These are phyloP conservation scores for Mollisiaceae sp. DNA, from an alignment of 2,329 filamentous ascomycete species.

Conservation along the genomic window DNA sequence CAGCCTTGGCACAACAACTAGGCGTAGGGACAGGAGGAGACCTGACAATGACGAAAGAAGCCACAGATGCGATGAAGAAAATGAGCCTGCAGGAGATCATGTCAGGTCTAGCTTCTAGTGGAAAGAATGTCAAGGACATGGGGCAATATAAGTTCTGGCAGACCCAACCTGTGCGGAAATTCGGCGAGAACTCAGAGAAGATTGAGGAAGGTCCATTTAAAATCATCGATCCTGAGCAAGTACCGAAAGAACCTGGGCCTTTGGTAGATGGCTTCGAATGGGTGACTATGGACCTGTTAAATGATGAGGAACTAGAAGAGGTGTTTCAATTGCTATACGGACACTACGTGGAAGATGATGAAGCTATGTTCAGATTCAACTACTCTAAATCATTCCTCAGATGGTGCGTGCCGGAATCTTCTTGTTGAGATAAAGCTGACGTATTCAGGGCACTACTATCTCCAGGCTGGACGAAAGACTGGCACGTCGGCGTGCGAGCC, in stretches of 20 bases:
- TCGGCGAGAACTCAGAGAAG: conserved; percentile 64
- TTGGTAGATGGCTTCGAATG: conserved; percentile 90
- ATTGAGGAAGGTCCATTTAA: conserved; percentile 83
- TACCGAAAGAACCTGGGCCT: conserved; percentile 76
- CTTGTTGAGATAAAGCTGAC: conserved; percentile 29
- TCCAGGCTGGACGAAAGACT: conserved; percentile 90
- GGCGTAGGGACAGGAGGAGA: conserved; percentile 46
- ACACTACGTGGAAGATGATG: conserved; percentile 97
- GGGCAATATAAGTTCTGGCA: conserved; percentile 98
- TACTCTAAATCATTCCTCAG: conserved; percentile 89
- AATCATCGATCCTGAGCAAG: conserved; percentile 76
- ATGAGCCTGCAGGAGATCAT: conserved; percentile 74
- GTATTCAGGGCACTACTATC: conserved; percentile 82
- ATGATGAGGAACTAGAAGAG: conserved; percentile 81
- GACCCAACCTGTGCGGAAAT: conserved; percentile 92
- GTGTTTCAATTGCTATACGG: conserved; percentile 89
- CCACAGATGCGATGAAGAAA: conserved; percentile 61
- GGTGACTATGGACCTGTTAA: conserved; percentile 85
- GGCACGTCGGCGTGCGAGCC: conserved; percentile 93
- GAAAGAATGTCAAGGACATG: conserved; percentile 96
- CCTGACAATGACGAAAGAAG: conserved; percentile 42
- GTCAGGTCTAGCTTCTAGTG: conserved; percentile 75
- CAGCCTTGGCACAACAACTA: conserved; percentile 68
- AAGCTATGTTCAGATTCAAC: conserved; percentile 97
- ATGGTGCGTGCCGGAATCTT: conserved; percentile 64